Conservation (phyloP, 2,329 filamentous ascomycete genomes). For the Nemania bipapillata region DNA sequence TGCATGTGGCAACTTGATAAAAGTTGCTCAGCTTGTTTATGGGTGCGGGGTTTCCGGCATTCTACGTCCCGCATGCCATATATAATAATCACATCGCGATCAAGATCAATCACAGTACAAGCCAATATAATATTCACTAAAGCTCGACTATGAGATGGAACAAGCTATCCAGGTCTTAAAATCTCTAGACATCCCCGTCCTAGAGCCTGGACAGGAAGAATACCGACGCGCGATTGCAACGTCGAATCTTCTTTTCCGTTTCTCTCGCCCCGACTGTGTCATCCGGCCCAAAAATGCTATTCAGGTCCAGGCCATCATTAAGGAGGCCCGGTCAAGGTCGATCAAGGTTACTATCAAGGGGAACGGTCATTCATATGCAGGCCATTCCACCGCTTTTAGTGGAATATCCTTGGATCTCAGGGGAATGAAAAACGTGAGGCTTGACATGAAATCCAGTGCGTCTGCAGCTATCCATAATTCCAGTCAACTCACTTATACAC, state of each 20-base stretch:
- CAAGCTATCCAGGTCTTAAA: not conserved
- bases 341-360: slow-evolving; percentile 1
- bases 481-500: too few relatives aligned
- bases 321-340: not conserved
- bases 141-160: not conserved
- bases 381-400: slow-evolving; percentile 44
- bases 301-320: not conserved
- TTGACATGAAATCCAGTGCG: slow-evolving; percentile 36
- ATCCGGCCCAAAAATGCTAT: not conserved
- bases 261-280: slow-evolving; percentile 5
- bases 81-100: too few relatives aligned
- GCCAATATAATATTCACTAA: too few relatives aligned
- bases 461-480: too few relatives aligned
- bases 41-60: too few relatives aligned
- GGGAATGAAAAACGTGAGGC: slow-evolving; percentile 46
- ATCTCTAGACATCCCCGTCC: not conserved
- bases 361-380: slow-evolving; percentile 8
- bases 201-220: not conserved
- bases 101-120: too few relatives aligned
- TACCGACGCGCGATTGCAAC: slow-evolving; percentile 9
- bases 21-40: too few relatives aligned
- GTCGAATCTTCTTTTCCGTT: slow-evolving; percentile 20
- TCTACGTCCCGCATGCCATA: too few relatives aligned
- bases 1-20: too few relatives aligned
- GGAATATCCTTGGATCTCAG: slow-evolving; percentile 50